Evolutionary conservation across 345 rosid species (phyloP).

Genomic region (Hypericum perforatum): DNA sequence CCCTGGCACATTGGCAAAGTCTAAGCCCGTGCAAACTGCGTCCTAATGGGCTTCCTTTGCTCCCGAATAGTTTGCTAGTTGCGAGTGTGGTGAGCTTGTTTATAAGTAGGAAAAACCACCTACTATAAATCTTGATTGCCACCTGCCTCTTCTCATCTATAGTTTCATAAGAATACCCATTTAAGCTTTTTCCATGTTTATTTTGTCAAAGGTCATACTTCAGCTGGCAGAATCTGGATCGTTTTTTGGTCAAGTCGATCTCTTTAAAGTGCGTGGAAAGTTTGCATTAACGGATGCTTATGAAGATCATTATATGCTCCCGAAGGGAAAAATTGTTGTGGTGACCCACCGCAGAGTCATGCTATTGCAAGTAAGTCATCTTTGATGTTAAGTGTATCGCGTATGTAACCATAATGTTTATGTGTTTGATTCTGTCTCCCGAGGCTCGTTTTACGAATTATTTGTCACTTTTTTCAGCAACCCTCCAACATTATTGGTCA

Average conservation of each 20-base stretch:
- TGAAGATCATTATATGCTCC: slow-evolving; percentile 86
- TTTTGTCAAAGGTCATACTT: slow-evolving; percentile 60
- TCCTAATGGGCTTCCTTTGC: too few relatives aligned
- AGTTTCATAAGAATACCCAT: background rate
- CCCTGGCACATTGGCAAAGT: too few relatives aligned
- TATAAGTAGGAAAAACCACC: too few relatives aligned
- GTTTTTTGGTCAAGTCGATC: slow-evolving; percentile 88
- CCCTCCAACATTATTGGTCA: slow-evolving; percentile 73
- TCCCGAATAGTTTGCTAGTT: too few relatives aligned
- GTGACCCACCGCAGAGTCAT: slow-evolving; percentile 81
- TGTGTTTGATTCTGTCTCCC: background rate
- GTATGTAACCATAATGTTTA: background rate
- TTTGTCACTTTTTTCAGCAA: slow-evolving; percentile 49
- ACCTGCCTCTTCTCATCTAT: background rate
- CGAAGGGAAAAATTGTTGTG: slow-evolving; percentile 60
- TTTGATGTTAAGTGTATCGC: slow-evolving; percentile 8
- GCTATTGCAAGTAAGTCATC: slow-evolving; percentile 61
- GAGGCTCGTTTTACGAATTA: background rate
- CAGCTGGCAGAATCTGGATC: slow-evolving; percentile 95
- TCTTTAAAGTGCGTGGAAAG: slow-evolving; percentile 95
- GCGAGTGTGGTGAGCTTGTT: too few relatives aligned
- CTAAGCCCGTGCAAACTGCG: too few relatives aligned
- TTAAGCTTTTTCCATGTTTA: slow-evolving; percentile 15
- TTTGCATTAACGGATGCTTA: slow-evolving; percentile 95
- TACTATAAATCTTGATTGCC: too few relatives aligned